Conservation (phyloP, 2,329 filamentous ascomycete species). For the Aureobasidium sp. region DNA sequence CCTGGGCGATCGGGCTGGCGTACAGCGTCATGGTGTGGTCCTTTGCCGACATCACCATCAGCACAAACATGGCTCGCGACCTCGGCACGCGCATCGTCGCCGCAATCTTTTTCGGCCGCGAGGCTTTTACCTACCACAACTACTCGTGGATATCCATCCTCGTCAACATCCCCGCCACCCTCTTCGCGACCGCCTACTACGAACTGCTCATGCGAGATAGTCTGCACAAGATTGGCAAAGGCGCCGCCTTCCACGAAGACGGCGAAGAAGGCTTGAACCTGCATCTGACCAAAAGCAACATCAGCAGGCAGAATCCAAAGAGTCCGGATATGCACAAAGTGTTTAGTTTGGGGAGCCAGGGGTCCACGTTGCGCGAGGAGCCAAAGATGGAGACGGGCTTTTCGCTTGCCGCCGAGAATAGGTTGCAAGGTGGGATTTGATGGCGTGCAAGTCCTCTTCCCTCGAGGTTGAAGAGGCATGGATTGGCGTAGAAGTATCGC, state of each 20-base stretch:
- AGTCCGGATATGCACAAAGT: slow-evolving; percentile 18
- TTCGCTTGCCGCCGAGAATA: background rate
- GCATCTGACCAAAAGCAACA: slow-evolving; percentile 33
- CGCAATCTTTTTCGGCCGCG: slow-evolving; percentile 50
- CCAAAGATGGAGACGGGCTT: slow-evolving; percentile 3
- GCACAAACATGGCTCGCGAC: slow-evolving; percentile 53
- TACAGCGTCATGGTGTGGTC: slow-evolving; percentile 50
- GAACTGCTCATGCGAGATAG: slow-evolving; percentile 50
- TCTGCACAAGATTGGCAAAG: slow-evolving; percentile 44
- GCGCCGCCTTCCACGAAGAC: slow-evolving; percentile 44
- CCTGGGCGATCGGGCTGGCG: slow-evolving; percentile 50
- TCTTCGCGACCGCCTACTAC: slow-evolving; percentile 50
- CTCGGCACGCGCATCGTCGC: slow-evolving; percentile 54
- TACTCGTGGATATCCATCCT: slow-evolving; percentile 50
- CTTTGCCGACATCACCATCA: slow-evolving; percentile 49
- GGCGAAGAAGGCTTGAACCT: slow-evolving; percentile 45
- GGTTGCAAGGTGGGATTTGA: background rate
- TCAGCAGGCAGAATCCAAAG: slow-evolving; percentile 19
- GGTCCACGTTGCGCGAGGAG: background rate
- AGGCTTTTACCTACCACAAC: slow-evolving; percentile 41
- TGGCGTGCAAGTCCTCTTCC: too few species aligned
- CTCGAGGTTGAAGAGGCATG: too few species aligned
- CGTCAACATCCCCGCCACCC: slow-evolving; percentile 51
- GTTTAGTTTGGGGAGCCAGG: background rate
- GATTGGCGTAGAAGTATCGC: too few species aligned